A percentile compares a stretch with the other conserved stretches of the same genome.
These are phyloP conservation scores for Saccharomyces hybrid DNA, from an alignment of 1,139 yeast genomes.

Conservation along the genomic window DNA sequence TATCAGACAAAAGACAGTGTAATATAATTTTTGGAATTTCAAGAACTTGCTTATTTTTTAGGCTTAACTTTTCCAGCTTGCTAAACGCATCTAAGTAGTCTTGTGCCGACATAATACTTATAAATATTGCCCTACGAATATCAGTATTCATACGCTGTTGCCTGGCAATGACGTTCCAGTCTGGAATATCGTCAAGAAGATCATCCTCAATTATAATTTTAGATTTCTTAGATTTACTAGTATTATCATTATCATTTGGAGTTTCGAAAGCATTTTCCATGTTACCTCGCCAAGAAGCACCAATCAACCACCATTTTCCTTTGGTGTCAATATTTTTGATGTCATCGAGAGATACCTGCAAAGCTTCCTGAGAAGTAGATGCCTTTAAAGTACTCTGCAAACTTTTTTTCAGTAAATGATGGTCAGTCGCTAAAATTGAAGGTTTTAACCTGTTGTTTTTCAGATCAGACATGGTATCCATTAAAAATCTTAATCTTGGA, in stretches of 20 bases:
- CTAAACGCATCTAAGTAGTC: slow-evolving; percentile 85
- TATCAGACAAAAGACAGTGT: slow-evolving; percentile 79
- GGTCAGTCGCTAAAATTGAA: slow-evolving; percentile 27
- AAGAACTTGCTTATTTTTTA: slow-evolving; percentile 73
- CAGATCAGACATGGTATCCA: slow-evolving; percentile 77
- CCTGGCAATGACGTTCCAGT: slow-evolving; percentile 83
- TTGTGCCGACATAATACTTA: slow-evolving; percentile 93
- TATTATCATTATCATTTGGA: slow-evolving; percentile 14
- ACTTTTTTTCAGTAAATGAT: slow-evolving; percentile 51
- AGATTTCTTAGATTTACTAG: slow-evolving; percentile 28
- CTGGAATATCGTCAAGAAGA: slow-evolving; percentile 61
- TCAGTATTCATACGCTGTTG: slow-evolving; percentile 93
- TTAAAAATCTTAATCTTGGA: slow-evolving; percentile 70
- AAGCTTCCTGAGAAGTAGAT: slow-evolving; percentile 55
- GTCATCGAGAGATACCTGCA: slow-evolving; percentile 79
- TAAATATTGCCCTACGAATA: slow-evolving; percentile 84
- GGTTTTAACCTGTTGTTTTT: slow-evolving; percentile 74
- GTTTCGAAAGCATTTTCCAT: slow-evolving; percentile 28
- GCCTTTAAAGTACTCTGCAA: slow-evolving; percentile 40
- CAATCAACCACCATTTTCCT: slow-evolving; percentile 99
- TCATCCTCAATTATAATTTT: slow-evolving; percentile 34
- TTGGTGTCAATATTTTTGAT: slow-evolving; percentile 64
- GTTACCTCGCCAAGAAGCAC: slow-evolving; percentile 90
- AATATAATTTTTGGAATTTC: slow-evolving; percentile 81
- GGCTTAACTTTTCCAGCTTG: slow-evolving; percentile 67